Conservation (phyloP, 2,329 filamentous ascomycete species). For the Penicillium sp. region DNA sequence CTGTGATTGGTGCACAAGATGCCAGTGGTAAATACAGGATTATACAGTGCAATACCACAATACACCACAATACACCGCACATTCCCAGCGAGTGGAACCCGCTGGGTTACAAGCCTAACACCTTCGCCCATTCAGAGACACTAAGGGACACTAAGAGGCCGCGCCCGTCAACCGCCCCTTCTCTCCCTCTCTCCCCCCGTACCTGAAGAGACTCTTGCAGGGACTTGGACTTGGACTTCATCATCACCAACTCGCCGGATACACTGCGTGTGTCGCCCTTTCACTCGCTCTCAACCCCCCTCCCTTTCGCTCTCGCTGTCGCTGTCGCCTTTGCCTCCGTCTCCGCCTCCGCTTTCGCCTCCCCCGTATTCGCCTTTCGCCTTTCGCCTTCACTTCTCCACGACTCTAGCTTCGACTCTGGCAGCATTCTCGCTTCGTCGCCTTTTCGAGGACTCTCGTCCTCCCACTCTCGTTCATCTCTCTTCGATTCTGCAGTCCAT, state of each 20-base stretch:
- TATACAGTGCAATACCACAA: no score
- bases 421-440: slow-evolving; percentile 6
- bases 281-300: slow-evolving; percentile 28
- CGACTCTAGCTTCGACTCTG: slow-evolving; percentile 7
- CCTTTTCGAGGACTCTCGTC: slow-evolving; percentile 7
- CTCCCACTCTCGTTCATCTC: slow-evolving; percentile 19
- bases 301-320: slow-evolving; percentile 4
- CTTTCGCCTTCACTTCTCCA: slow-evolving; percentile 7
- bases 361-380: slow-evolving; percentile 2
- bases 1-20: no score
- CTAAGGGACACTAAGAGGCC: no score
- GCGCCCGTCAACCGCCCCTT: no score
- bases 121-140: no score
- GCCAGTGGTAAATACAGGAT: no score
- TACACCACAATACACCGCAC: no score
- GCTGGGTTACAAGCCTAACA: no score
- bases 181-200: slow-evolving; percentile 5
- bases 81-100: no score
- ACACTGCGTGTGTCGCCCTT: slow-evolving; percentile 37
- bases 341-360: slow-evolving; percentile 2
- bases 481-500: no score
- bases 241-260: slow-evolving; percentile 19
- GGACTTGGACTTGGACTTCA: not conserved
- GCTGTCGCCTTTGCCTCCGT: not conserved
- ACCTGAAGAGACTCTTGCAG: no score